phyloP scores from a whole-genome alignment of 176 grass and related monocot genomes.

The Pontederia crassipes region DNA sequence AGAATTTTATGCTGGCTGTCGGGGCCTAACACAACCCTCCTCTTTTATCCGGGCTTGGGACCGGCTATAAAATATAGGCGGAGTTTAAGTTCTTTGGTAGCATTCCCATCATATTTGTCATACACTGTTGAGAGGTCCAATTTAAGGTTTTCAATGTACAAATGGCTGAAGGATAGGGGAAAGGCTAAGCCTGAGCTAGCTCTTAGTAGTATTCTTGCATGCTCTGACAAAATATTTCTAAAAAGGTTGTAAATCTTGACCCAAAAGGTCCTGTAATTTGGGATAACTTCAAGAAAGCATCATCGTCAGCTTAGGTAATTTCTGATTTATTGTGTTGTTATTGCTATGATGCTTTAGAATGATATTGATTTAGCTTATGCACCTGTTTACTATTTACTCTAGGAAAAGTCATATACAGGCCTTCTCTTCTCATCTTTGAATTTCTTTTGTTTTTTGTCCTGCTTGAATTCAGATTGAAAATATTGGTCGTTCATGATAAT shows the following conservation, averaged over 20 bases:
- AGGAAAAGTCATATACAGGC: too few relatives aligned
- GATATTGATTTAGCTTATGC: not conserved
- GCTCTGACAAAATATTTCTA: slow-evolving; percentile 36
- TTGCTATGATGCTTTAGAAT: not conserved
- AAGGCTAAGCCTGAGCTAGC: slow-evolving; percentile 15
- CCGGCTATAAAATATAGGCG: too few relatives aligned
- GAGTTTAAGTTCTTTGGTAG: slow-evolving; percentile 34
- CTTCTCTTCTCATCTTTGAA: too few relatives aligned
- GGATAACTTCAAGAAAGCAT: slow-evolving; percentile 38
- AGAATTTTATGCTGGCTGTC: too few relatives aligned
- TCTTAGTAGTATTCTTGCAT: slow-evolving; percentile 38
- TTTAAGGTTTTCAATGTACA: slow-evolving; percentile 44
- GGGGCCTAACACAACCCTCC: too few relatives aligned
- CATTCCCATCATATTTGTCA: slow-evolving; percentile 34
- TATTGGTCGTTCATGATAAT: too few relatives aligned
- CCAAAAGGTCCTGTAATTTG: slow-evolving; percentile 26
- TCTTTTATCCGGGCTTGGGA: too few relatives aligned
- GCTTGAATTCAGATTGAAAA: too few relatives aligned
- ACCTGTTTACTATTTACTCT: too few relatives aligned
- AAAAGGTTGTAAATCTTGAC: slow-evolving; percentile 22
- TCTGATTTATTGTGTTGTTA: not conserved
- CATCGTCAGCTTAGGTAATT: slow-evolving; percentile 3
- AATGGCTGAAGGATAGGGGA: slow-evolving; percentile 54
- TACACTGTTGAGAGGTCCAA: slow-evolving; percentile 41
- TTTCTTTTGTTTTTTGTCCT: too few relatives aligned